Base-by-base conservation (phyloP, 345 rosid species). In the Eutrema heterophyllum region DNA sequence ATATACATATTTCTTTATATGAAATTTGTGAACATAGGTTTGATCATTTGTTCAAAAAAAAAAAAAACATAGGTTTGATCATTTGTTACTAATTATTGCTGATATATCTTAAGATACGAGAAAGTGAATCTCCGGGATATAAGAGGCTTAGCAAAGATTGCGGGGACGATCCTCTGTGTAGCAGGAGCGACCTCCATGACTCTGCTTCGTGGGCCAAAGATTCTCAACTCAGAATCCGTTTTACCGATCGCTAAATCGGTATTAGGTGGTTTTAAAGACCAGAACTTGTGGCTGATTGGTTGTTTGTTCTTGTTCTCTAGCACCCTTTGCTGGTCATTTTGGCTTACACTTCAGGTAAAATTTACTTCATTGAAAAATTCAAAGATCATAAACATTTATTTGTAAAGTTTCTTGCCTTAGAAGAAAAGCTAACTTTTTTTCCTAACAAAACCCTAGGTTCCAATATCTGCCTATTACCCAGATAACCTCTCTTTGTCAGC, bases 321-420 rank as follows among this genome's bases (percentile, higher is more conserved):
- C 68, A 18, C 84, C 39, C 76, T 69, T 64, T 89, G 85, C 81
- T 92, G 98, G 96, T 86, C 95, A 13, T 45, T 77, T 60, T 88
- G 96, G 98, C 74, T 89, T 32, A 84, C 83, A 76, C 77, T 90
- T 38, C 95, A 90, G 94, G 98, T 88, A 78, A 39, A 21, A 9
- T 14, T 2, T 36, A 51, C 43, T 40, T 46, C 24, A 38, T 16
- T 7, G n/a, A 69, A 44, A 43, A 43, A 68, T 41, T 2, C 18
- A 41, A 35, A 49, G 4, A 16, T 43, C 11, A 41, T 10, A 41
- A 40, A 16, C 0, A 4, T 5, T 0, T 24, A 9, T 44, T 18
- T n/a, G 33, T 43, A 4, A 30, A 3, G 8, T 51, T 3, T n/a
- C 70, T 68, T 76, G 76, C 14, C 16, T 38, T 39, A 4, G 35